Percentiles rank a stretch among this genome's conserved stretches.
Conservation (phyloP, 352 stramenopile genomes). For the Globisporangium polare region DNA sequence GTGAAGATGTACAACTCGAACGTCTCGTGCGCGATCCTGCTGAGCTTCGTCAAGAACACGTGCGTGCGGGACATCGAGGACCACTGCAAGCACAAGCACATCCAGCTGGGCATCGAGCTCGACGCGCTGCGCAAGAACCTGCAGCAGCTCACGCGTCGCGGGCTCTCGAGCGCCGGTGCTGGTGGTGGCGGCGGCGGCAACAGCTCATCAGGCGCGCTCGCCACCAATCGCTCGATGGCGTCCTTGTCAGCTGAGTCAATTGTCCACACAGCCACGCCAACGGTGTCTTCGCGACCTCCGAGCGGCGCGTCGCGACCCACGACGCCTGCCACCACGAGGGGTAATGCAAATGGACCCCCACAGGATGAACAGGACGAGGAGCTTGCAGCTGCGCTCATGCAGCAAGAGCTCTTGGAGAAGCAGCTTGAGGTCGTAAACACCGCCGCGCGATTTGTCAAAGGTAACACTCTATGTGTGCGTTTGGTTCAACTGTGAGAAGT, state of each 20-base stretch:
- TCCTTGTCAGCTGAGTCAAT: slow-evolving; percentile 6
- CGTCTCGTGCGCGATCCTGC: slow-evolving; percentile 61
- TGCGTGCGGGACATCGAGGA: slow-evolving; percentile 69
- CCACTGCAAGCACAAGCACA: slow-evolving; percentile 67
- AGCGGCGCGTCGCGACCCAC: slow-evolving; percentile 16
- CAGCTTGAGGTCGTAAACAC: slow-evolving; percentile 48
- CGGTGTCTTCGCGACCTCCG: slow-evolving; percentile 13
- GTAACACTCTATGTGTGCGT: slow-evolving; percentile 12
- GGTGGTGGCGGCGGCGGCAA: slow-evolving; percentile 1
- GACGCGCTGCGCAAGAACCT: slow-evolving; percentile 47
- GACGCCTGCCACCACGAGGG: slow-evolving; percentile 12
- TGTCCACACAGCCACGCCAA: not conserved
- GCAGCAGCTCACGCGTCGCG: slow-evolving; percentile 13
- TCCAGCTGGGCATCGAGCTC: slow-evolving; percentile 73
- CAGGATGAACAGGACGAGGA: slow-evolving; percentile 23
- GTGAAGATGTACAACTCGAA: slow-evolving; percentile 79
- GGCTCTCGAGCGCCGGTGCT: slow-evolving; percentile 7
- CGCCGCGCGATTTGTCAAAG: slow-evolving; percentile 50
- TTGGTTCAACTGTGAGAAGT: not conserved
- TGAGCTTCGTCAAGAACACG: slow-evolving; percentile 64
- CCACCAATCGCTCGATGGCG: slow-evolving; percentile 12
- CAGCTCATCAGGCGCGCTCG: not conserved
- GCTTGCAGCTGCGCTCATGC: slow-evolving; percentile 20
- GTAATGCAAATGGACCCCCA: not conserved
- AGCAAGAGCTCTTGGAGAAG: slow-evolving; percentile 37